A percentile compares a stretch with the other conserved stretches of the same genome.
Conservation (phyloP, 2,329 filamentous ascomycete species). For the Trichoderma arundinaceum region DNA sequence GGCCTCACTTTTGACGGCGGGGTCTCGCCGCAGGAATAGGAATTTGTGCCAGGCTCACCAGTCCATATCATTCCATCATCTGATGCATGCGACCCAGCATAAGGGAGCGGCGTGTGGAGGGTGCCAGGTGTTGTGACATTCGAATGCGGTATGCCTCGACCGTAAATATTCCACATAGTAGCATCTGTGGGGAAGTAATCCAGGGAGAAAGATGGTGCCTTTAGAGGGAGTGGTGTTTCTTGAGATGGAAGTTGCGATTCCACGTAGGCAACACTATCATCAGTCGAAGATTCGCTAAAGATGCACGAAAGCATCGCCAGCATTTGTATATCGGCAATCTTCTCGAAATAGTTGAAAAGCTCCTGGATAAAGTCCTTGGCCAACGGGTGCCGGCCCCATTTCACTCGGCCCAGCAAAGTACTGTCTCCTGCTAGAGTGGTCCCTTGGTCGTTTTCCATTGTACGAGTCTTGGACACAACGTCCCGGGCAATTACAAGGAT, state of each 20-base stretch:
- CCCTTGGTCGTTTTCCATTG: constrained; percentile 28
- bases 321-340: constrained; percentile 69
- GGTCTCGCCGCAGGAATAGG: constrained; percentile 67
- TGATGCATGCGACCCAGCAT: constrained; percentile 62
- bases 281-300: constrained; percentile 65
- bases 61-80: constrained; percentile 57
- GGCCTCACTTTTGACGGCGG: constrained; percentile 59
- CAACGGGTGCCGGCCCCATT: constrained; percentile 71
- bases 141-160: constrained; percentile 60
- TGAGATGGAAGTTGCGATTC: constrained; percentile 62
- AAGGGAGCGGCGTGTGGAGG: constrained; percentile 60
- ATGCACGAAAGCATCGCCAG: constrained; percentile 73
- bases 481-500: constrained; percentile 73
- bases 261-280: constrained; percentile 62
- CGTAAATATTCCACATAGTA: constrained; percentile 58
- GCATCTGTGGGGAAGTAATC: constrained; percentile 69
- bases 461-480: constrained; percentile 51
- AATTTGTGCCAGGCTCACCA: constrained; percentile 61
- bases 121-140: constrained; percentile 62
- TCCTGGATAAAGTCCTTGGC: constrained; percentile 65
- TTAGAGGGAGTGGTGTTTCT: constrained; percentile 68
- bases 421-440: constrained; percentile 27
- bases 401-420: constrained; percentile 63
- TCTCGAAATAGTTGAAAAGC: constrained; percentile 69
- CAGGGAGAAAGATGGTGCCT: constrained; percentile 68